These are phyloP conservation scores for Solanum phureja DNA, from an alignment of 257 asterid genomes.

Conservation along the genomic window DNA sequence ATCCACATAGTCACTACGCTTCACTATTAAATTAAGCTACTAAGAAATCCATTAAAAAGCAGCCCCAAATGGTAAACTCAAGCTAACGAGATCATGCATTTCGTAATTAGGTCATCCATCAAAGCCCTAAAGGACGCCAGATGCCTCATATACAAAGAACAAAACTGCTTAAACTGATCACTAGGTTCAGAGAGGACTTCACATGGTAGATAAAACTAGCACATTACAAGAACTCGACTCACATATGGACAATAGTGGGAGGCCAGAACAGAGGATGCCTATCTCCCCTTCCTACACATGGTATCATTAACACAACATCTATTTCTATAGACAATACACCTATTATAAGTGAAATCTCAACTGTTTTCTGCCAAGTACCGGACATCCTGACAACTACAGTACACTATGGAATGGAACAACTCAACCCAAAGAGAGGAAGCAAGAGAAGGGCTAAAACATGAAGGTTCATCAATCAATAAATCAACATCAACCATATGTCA, in stretches of 20 bases:
- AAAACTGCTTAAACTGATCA: not conserved
- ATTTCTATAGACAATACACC: not conserved
- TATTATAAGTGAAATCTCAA: not conserved
- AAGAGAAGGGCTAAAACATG: not conserved
- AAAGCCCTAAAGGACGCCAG: not conserved
- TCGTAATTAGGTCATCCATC: not conserved
- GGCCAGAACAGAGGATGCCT: not conserved
- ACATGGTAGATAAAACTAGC: not conserved
- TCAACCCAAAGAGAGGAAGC: not conserved
- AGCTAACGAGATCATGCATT: not conserved
- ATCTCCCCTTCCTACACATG: not conserved
- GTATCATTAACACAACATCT: not conserved
- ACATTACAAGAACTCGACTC: not conserved
- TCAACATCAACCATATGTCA: not conserved
- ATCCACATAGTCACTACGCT: not conserved
- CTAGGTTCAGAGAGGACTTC: not conserved
- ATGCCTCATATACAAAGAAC: not conserved
- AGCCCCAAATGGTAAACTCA: not conserved
- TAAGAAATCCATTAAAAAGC: not conserved
- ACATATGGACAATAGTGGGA: not conserved
- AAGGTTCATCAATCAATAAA: not conserved
- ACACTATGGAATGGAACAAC: not conserved
- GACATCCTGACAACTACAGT: not conserved
- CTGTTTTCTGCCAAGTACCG: not conserved
- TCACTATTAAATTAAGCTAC: not conserved